Evolutionary conservation across 1,284 basidiomycete species (phyloP), one percentile per base, ranked within the genome.

Genomic region (Lignosus rhinocerotis): DNA sequence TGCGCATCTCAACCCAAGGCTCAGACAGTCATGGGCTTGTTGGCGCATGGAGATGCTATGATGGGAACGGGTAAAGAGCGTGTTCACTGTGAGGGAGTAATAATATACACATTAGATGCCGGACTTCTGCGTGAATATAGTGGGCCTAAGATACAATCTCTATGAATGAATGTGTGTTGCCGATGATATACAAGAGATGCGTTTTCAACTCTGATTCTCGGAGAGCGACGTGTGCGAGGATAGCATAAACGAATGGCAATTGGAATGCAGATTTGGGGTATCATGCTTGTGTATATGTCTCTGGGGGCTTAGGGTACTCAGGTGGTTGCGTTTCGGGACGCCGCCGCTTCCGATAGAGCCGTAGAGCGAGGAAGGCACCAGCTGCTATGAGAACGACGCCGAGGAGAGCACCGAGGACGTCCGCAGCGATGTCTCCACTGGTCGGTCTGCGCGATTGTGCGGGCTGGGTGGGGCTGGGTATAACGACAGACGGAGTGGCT

Each of bases 321-420:
- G 21, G 14, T 3, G 31, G 7, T 9, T 10, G 0, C 46, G 5
- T 1, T n/a, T 3, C 12, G 12, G 12, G 39, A 17, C 38, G 59
- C 33, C 61, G 62, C 41, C 66, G 65, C 51, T 42, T 54, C 47
- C 60, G 60, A 11, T 48, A 34, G 43, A 58, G 58, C 41, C 52
- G 48, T 6, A 61, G 12, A 34, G 54, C 30, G 17, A 59, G 53
- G 6, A 45, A 52, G 7, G 36, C 55, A 1, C 41, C 64, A 6
- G 53, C 52, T 1, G 47, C 56, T 16, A 64, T 32, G 12, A 69
- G 50, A 4, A 55, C 38, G 1, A 61, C 58, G 0, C 67, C 67
- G 33, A 69, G 53, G 3, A 69, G 16, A 0, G 66, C 57, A 5
- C 67, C 67, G 32, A 69, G 61, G 38, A 65, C 64, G 36, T 69